Percentiles rank a stretch among this genome's conserved stretches.
Conservation (phyloP, 768 basidiomycete genomes). For the Leccinellum rugosiceps region DNA sequence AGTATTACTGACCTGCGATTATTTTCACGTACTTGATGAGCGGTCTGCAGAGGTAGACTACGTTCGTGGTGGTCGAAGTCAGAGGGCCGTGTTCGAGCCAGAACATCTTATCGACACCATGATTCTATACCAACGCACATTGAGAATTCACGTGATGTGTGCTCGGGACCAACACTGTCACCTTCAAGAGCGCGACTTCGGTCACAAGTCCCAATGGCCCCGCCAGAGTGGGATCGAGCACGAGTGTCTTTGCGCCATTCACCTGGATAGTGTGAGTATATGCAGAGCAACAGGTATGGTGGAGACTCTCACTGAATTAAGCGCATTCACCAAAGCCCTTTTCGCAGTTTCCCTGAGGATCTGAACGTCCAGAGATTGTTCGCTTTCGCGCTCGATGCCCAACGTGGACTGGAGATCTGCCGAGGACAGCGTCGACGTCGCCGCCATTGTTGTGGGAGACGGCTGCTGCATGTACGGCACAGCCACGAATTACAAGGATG, state of each 20-base stretch:
- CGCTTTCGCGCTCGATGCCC: slow-evolving; percentile 32
- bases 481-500: slow-evolving; percentile 27
- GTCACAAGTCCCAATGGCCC: slow-evolving; percentile 95
- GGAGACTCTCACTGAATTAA: slow-evolving; percentile 63
- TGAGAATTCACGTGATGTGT: slow-evolving; percentile 5
- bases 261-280: slow-evolving; percentile 46
- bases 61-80: slow-evolving; percentile 77
- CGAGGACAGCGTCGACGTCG: slow-evolving; percentile 29
- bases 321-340: slow-evolving; percentile 76
- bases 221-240: slow-evolving; percentile 83
- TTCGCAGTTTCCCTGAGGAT: slow-evolving; percentile 74
- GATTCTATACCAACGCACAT: slow-evolving; percentile 60
- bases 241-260: slow-evolving; percentile 92
- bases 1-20: slow-evolving; percentile 68
- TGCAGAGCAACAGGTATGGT: not conserved
- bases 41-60: slow-evolving; percentile 91
- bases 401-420: slow-evolving; percentile 36
- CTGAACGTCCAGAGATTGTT: slow-evolving; percentile 52
- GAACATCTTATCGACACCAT: slow-evolving; percentile 99
- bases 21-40: slow-evolving; percentile 81
- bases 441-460: slow-evolving; percentile 22
- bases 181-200: slow-evolving; percentile 91
- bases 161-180: slow-evolving; percentile 29
- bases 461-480: slow-evolving; percentile 12
- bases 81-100: slow-evolving; percentile 94